A percentile compares a stretch with the other conserved stretches of the same genome.
Evolutionary conservation across 495 filamentous ascomycete species (phyloP).

Genomic region (Xylaria telfairii): DNA sequence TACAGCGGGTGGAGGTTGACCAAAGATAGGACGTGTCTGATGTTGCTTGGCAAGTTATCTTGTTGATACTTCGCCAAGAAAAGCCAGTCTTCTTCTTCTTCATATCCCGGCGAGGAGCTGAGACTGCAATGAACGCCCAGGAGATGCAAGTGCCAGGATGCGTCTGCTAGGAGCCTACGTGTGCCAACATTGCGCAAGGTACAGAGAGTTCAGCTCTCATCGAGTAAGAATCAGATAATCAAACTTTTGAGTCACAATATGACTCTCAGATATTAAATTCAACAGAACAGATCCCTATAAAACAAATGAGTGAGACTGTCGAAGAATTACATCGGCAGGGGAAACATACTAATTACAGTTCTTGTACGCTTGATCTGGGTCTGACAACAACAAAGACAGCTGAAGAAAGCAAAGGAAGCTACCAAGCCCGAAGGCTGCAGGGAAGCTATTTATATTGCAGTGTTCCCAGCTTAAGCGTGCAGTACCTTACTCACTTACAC

Average conservation of each 20-base stretch:
- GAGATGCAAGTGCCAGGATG: neutral
- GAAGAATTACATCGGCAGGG: neutral
- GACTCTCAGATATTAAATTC: neutral
- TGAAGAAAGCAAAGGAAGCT: neutral
- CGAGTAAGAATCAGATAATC: neutral
- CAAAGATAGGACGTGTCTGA: neutral
- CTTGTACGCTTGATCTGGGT: neutral
- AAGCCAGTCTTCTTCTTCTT: neutral
- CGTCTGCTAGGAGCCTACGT: neutral
- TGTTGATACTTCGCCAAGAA: neutral
- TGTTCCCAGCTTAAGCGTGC: neutral
- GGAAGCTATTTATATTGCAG: neutral
- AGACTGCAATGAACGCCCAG: neutral
- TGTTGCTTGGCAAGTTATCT: neutral
- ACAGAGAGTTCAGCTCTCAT: neutral
- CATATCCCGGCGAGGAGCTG: neutral
- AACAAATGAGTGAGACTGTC: conserved; percentile 2
- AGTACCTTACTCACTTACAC: too few relatives aligned
- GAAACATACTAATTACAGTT: too few relatives aligned
- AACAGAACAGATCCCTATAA: neutral
- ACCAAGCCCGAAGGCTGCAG: conserved; percentile 2
- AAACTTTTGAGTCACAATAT: neutral
- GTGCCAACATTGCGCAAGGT: neutral
- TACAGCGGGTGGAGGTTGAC: neutral
- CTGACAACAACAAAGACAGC: neutral